These are phyloP conservation scores for Bruguiera gymnorhiza DNA, from an alignment of 345 rosid genomes.

Conservation along the genomic window DNA sequence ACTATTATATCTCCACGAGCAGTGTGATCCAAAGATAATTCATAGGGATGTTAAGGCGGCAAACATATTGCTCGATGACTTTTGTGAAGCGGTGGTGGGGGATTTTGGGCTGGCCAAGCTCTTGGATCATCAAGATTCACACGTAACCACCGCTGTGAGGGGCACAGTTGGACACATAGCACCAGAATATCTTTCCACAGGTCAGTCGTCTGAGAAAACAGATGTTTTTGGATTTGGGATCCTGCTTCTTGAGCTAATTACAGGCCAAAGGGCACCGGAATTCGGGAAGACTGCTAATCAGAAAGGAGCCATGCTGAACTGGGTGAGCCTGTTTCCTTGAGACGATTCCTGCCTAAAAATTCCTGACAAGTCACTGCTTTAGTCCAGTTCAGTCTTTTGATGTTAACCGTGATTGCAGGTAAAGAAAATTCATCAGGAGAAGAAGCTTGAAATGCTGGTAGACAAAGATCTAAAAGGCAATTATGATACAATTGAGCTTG, in stretches of 20 bases:
- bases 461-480: constrained; percentile 80
- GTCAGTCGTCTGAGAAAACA: constrained; percentile 95
- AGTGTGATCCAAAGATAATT: constrained; percentile 95
- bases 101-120: constrained; percentile 96
- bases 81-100: constrained; percentile 93
- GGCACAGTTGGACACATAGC: constrained; percentile 99
- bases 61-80: constrained; percentile 83
- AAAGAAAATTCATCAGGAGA: constrained; percentile 86
- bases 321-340: constrained; percentile 47
- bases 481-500: constrained; percentile 86
- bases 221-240: constrained; percentile 97
- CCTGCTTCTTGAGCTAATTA: constrained; percentile 83
- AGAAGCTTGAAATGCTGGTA: constrained; percentile 77
- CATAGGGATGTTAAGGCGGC: constrained; percentile 99
- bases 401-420: constrained; percentile 40
- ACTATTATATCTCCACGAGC: constrained; percentile 88
- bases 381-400: background rate
- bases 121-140: constrained; percentile 94
- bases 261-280: constrained; percentile 93
- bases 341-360: too few relatives aligned
- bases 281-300: constrained; percentile 95
- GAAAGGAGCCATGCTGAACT: constrained; percentile 92
- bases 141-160: constrained; percentile 93
- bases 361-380: background rate
- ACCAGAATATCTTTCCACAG: constrained; percentile 96